Conservation (phyloP, 192 early-diverging fungal genomes). For the Backusella psychrophila region DNA sequence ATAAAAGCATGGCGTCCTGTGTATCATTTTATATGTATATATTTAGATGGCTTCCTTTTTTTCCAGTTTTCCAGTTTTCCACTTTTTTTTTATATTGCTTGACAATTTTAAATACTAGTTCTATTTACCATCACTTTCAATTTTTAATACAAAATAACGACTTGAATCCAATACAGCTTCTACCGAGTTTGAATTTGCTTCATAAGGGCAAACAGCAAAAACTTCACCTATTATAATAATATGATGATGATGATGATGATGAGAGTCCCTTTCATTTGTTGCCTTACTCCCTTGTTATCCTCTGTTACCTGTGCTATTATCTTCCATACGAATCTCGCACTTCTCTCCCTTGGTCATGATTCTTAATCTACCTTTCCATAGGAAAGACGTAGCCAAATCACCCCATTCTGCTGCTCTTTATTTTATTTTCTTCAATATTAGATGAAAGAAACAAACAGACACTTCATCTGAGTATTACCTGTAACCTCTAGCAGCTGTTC, state of each 20-base stretch:
- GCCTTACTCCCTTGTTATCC: conserved; percentile 9
- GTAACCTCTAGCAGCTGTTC: conserved; percentile 63
- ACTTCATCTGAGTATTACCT: conserved; percentile 36
- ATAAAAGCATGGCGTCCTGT: conserved; percentile 77
- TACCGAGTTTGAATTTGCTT: conserved; percentile 62
- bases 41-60: background rate
- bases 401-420: conserved; percentile 77
- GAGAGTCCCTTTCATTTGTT: background rate
- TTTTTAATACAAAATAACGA: conserved; percentile 84
- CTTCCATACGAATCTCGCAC: conserved; percentile 75
- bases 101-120: background rate
- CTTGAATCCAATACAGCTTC: conserved; percentile 82
- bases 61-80: no score
- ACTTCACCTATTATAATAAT: conserved; percentile 58
- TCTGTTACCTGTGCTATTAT: conserved; percentile 44
- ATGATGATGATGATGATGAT: background rate
- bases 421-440: background rate
- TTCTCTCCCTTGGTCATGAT: conserved; percentile 66
- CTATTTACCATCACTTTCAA: conserved; percentile 58
- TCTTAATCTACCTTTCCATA: conserved; percentile 80
- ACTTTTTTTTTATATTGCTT: background rate
- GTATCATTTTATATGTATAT: background rate
- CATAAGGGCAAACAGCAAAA: conserved; percentile 78
- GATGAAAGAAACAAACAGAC: background rate
- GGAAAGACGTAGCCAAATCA: conserved; percentile 58